Evolutionary conservation across 2,329 filamentous ascomycete species (phyloP), one percentile per base, ranked within the genome.

Genomic region (Cordyceps cicadae): DNA sequence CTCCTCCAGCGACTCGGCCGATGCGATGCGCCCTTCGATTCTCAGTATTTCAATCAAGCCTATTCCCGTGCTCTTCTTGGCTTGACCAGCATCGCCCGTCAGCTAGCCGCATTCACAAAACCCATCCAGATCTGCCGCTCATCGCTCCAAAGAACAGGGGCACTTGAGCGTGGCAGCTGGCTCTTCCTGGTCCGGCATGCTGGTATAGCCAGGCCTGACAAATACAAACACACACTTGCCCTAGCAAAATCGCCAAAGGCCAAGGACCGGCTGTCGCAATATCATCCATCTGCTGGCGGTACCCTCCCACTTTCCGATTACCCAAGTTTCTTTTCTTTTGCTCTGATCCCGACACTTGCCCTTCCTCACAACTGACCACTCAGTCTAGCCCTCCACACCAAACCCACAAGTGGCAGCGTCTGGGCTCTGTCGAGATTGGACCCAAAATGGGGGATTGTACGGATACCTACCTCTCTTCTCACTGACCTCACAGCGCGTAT

Each of bases 361-460:
- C 43, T 41, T 56, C 43, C 24, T 12, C 26, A 19, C 34, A 26
- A 48, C 39, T 17, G 15, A 43, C 39, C 43, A 48, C 39, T 17
- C 39, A 43, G 15, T 15, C 19, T 56, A 56, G 54, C 43, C 54
- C 56, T 51, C 56, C 48, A 54, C 56, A 59, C 56, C 49, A 51
- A 24, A 45, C 32, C 46, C 56, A 52, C 46, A 24, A 59, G 21
- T 51, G 43, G 43, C 37, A 51, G 46, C 26, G 34, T 59, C 56
- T 59, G 56, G 56, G 52, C 56, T 59, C 56, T 21, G 56, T 59
- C 56, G 32, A 26, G 7, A 21, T 24, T 56, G 46, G 19, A 32
- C n/a, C 39, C 39, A 43, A 51, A 46, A 41, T 43, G 53, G 41
- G 34, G 34, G 32, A n/a, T 41, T 26, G 14, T 9, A n/a, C 45